phyloP scores from a whole-genome alignment of 1,139 yeast genomes.

The Kodamaea derodonti region DNA sequence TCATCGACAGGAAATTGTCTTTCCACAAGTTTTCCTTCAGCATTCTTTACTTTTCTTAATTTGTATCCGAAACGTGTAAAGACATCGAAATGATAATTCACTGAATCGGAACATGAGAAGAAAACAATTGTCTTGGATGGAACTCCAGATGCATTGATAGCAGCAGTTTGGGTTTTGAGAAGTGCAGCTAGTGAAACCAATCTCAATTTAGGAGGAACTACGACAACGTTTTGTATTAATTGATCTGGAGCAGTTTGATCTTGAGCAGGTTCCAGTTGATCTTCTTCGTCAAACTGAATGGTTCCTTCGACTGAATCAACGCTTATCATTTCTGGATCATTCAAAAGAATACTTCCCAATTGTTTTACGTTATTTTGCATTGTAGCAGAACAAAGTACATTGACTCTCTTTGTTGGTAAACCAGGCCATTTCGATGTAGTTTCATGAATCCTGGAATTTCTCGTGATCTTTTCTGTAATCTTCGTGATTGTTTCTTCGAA shows the following conservation, averaged over 20 bases:
- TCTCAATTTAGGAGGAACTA: slow-evolving; percentile 89
- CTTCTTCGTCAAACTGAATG: slow-evolving; percentile 39
- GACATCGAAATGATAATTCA: slow-evolving; percentile 80
- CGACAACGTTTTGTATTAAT: slow-evolving; percentile 67
- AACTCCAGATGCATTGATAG: slow-evolving; percentile 19
- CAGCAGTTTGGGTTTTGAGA: slow-evolving; percentile 46
- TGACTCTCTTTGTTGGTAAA: slow-evolving; percentile 69
- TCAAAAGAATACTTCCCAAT: slow-evolving; percentile 71
- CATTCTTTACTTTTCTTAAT: slow-evolving; percentile 27
- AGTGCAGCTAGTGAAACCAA: slow-evolving; percentile 74
- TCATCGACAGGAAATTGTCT: slow-evolving; percentile 14
- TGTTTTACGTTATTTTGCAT: slow-evolving; percentile 76
- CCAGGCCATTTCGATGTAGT: slow-evolving; percentile 41
- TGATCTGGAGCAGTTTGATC: slow-evolving; percentile 77
- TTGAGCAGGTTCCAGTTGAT: slow-evolving; percentile 12
- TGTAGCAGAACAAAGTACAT: slow-evolving; percentile 91
- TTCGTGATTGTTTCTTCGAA: slow-evolving; percentile 88
- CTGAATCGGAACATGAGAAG: slow-evolving; percentile 91
- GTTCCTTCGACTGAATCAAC: slow-evolving; percentile 32
- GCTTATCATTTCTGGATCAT: slow-evolving; percentile 66
- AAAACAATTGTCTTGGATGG: slow-evolving; percentile 69
- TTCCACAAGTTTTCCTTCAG: slow-evolving; percentile 22
- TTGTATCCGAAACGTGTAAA: slow-evolving; percentile 57
- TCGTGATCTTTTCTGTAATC: slow-evolving; percentile 59
- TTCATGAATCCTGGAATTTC: slow-evolving; percentile 37